Evolutionary conservation across 306 rosid genomes (phyloP), one percentile per base, ranked within the genome.

Genomic region (Argentina anserina): DNA sequence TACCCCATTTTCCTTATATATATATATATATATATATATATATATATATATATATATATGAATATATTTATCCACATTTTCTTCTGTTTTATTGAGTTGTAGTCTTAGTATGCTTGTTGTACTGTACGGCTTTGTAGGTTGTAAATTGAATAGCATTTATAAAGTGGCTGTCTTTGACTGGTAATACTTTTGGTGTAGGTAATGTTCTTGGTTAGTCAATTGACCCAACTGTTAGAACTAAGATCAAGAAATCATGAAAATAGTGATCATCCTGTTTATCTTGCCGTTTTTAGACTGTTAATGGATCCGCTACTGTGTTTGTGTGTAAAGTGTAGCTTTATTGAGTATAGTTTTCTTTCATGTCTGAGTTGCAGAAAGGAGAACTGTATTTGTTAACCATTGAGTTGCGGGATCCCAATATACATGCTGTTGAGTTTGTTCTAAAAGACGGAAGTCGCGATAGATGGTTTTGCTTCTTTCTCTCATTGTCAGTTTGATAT

Each of bases 361-460:
- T 61, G 18, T 39, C 15, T 58, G 45, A 66, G 6, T 62, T 81
- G 72, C 84, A 81, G 81, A 75, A 76, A 49, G 81, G 76, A 41
- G 69, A 76, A 45, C 50, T 72, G 10, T 77, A 81, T 55, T 21
- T 76, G 52, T 56, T 81, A 25, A 67, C 78, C 67, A 72, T 81
- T 34, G 81, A 81, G 47, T 76, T 76, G 78, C 65, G 78, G 67
- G 84, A 81, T 39, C 81, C 84, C 56, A 72, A 76, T 1, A 50
- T 76, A n/a, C 75, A 76, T 50, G 76, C 79, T 31, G 36, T 81
- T 67, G 81, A 81, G 23, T 81, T 76, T 81, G 84, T 81, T 73
- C 68, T 81, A 26, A 81, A 81, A 72, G 81, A 81, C 62, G 79
- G 81, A 47, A 40, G 13, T 61, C 60, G 53, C 0, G 65, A 81